Conservation (phyloP, 1,284 basidiomycete genomes). For the Rhodotorula mucilaginosa region DNA sequence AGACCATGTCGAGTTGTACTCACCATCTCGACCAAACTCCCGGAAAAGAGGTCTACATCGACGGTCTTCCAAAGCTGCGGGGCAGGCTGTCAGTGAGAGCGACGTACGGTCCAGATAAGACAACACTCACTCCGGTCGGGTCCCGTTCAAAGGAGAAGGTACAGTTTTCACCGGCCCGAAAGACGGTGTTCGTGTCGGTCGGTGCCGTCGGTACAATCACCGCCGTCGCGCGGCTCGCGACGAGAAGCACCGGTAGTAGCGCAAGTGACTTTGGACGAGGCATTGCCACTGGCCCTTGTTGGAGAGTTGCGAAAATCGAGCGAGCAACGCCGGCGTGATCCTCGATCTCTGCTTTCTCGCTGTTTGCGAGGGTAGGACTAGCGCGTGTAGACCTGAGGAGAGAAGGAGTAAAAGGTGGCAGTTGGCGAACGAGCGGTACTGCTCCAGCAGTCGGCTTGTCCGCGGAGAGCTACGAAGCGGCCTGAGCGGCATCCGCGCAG, state of each 20-base stretch:
- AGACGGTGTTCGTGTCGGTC: slow-evolving; percentile 56
- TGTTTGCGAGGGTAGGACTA: not conserved
- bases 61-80: slow-evolving; percentile 19
- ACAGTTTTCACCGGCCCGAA: slow-evolving; percentile 60
- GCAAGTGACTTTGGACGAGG: not conserved
- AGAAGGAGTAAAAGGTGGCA: not conserved
- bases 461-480: not conserved
- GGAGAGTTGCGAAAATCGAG: not conserved
- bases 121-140: slow-evolving; percentile 49
- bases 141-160: slow-evolving; percentile 60
- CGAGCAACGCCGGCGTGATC: no score
- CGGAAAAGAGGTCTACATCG: slow-evolving; percentile 69
- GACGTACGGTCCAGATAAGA: no score
- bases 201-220: not conserved
- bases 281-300: not conserved
- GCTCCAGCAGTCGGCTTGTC: not conserved
- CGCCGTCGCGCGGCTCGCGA: not conserved
- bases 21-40: slow-evolving; percentile 67
- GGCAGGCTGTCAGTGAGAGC: not conserved
- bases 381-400: not conserved
- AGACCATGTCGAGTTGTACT: not conserved
- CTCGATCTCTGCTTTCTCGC: no score
- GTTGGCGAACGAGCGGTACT: no score
- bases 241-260: no score
- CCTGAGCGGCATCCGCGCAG: no score